Percentiles rank a stretch among this genome's conserved stretches.
phyloP scores from a whole-genome alignment of 352 stramenopile genomes.

The Pythium volutum region DNA sequence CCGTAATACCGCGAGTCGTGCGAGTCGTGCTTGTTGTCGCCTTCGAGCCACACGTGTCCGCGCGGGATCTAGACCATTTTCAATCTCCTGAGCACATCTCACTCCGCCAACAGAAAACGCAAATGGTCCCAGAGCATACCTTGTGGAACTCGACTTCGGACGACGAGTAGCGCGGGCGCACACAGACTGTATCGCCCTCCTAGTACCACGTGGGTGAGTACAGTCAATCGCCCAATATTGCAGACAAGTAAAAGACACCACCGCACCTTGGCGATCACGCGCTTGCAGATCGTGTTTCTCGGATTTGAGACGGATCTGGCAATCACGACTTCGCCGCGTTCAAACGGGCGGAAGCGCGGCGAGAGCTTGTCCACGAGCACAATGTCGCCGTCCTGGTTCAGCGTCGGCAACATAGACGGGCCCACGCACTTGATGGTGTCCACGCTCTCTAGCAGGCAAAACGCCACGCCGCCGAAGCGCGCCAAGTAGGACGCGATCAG shows the following conservation, averaged over 20 bases:
- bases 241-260: not conserved
- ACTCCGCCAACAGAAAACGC: not conserved
- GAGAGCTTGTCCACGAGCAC: constrained; percentile 89
- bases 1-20: constrained; percentile 96
- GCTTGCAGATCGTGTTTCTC: constrained; percentile 87
- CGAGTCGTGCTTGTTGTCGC: constrained; percentile 96
- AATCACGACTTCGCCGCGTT: constrained; percentile 86
- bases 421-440: constrained; percentile 88
- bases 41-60: constrained; percentile 96
- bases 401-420: constrained; percentile 89
- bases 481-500: constrained; percentile 62
- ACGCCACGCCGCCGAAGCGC: constrained; percentile 71
- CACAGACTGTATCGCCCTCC: constrained; percentile 80
- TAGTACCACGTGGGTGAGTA: constrained; percentile 13
- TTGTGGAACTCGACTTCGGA: constrained; percentile 77
- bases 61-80: constrained; percentile 57
- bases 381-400: constrained; percentile 88
- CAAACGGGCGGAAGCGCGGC: constrained; percentile 54
- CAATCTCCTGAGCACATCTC: not conserved
- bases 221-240: not conserved
- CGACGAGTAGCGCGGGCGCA: constrained; percentile 63
- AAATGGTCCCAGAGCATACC: constrained; percentile 19
- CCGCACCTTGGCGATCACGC: constrained; percentile 68
- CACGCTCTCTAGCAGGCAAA: constrained; percentile 60
- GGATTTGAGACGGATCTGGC: constrained; percentile 85